Evolutionary conservation across 176 grass and related monocot genomes (phyloP).

Genomic region (Avena atlantica): DNA sequence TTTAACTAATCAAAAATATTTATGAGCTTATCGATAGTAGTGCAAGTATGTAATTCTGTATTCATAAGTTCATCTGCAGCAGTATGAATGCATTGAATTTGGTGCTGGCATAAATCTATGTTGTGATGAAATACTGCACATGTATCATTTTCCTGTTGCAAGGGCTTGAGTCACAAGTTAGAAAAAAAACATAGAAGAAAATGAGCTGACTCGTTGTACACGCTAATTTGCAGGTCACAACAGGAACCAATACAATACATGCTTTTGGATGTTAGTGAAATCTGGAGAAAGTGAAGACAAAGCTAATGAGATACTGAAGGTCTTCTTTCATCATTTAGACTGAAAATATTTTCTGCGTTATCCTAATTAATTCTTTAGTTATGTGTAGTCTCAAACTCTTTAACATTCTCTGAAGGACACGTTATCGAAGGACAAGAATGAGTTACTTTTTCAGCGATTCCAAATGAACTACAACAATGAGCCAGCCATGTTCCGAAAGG

Average conservation of each 20-base stretch:
- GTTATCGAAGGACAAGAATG: conserved; percentile 85
- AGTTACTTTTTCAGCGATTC: conserved; percentile 89
- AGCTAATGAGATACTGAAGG: conserved; percentile 76
- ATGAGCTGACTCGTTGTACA: conserved; percentile 28
- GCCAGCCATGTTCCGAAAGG: conserved; percentile 72
- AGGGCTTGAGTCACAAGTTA: background rate
- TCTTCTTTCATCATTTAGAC: conserved; percentile 46
- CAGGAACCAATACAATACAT: conserved; percentile 85
- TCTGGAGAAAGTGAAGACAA: conserved; percentile 75
- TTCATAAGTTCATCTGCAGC: conserved; percentile 3
- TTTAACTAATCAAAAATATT: background rate
- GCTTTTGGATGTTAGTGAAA: conserved; percentile 91
- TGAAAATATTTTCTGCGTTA: background rate
- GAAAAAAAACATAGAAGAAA: conserved; percentile 8
- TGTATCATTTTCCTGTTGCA: conserved; percentile 1
- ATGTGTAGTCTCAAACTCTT: conserved; percentile 5
- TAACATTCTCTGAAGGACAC: conserved; percentile 61
- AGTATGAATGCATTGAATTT: conserved; percentile 10
- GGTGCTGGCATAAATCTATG: background rate
- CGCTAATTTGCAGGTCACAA: conserved; percentile 64
- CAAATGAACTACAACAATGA: conserved; percentile 84
- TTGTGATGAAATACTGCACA: conserved; percentile 3
- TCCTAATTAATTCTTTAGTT: conserved; percentile 41
- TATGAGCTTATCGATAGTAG: background rate
- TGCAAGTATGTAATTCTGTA: conserved; percentile 17